Evolutionary conservation across 2,329 filamentous ascomycete species (phyloP).

Genomic region (Talaromyces sp.): DNA sequence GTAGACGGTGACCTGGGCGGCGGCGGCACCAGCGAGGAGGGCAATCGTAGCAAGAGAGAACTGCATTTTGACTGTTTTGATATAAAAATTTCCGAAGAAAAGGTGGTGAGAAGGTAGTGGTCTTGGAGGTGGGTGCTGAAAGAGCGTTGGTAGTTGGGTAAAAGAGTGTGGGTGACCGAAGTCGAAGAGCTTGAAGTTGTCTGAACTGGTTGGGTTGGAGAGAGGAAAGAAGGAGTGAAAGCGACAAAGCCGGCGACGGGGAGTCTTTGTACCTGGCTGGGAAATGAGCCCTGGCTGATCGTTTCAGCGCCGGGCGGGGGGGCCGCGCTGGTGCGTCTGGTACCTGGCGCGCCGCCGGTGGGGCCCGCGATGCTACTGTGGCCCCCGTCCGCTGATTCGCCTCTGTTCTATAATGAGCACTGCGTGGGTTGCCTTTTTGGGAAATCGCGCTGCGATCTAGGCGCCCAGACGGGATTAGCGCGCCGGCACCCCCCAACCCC

Average conservation of each 20-base stretch:
- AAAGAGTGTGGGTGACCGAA: constrained; percentile 42
- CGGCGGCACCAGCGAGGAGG: constrained; percentile 32
- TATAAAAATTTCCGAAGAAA: constrained; percentile 16
- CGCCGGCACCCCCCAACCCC: neutral
- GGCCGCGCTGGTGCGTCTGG: neutral
- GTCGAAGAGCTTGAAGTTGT: constrained; percentile 28
- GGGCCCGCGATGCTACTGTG: neutral
- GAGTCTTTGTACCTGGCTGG: constrained; percentile 32
- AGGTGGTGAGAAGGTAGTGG: constrained; percentile 16
- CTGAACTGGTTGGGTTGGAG: neutral
- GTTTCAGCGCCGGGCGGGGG: constrained; percentile 1
- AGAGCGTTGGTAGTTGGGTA: constrained; percentile 29
- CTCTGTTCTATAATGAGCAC: neutral
- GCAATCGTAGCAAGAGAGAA: constrained; percentile 37
- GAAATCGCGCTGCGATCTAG: neutral
- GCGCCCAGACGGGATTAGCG: neutral
- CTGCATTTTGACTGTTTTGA: constrained; percentile 37
- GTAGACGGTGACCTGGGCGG: constrained; percentile 45
- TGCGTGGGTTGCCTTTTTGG: neutral
- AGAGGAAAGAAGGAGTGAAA: neutral
- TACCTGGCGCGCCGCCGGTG: neutral
- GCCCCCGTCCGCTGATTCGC: neutral
- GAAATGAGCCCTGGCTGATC: constrained; percentile 5
- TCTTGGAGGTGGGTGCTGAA: constrained; percentile 16
- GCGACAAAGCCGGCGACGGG: constrained; percentile 16